Percentiles rank a stretch among this genome's conserved stretches.
Evolutionary conservation across 208 protist genomes (phyloP).

Genomic region (Trypanosoma mega): DNA sequence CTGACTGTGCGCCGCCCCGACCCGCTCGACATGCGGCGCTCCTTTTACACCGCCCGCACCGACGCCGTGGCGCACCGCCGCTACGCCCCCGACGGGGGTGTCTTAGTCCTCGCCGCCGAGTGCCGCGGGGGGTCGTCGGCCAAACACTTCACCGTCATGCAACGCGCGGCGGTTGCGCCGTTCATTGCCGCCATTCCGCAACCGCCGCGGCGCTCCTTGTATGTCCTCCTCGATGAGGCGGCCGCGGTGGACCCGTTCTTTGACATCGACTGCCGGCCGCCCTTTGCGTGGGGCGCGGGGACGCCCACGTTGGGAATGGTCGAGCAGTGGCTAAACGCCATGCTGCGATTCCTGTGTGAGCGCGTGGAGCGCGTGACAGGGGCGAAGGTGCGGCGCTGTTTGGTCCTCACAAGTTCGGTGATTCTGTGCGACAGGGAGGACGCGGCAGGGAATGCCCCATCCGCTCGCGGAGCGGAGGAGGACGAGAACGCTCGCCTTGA

Average conservation of each 20-base stretch:
- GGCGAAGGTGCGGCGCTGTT: constrained; percentile 37
- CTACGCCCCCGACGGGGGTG: constrained; percentile 41
- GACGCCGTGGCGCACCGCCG: constrained; percentile 53
- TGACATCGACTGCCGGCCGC: constrained; percentile 66
- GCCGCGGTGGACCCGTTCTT: constrained; percentile 80
- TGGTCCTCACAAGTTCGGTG: constrained; percentile 71
- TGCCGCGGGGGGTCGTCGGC: constrained; percentile 40
- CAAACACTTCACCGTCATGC: constrained; percentile 74
- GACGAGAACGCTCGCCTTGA: background rate
- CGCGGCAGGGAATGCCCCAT: too few species aligned
- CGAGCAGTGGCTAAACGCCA: constrained; percentile 39
- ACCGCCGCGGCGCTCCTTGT: constrained; percentile 58
- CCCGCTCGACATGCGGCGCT: constrained; percentile 34
- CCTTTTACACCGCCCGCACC: constrained; percentile 62
- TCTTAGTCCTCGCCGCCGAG: constrained; percentile 55
- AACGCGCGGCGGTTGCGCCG: constrained; percentile 25
- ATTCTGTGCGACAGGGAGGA: constrained; percentile 29
- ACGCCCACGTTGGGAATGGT: constrained; percentile 8
- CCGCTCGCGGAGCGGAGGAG: background rate
- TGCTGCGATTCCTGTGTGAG: constrained; percentile 36
- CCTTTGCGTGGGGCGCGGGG: constrained; percentile 14
- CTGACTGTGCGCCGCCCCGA: constrained; percentile 31
- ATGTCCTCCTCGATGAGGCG: constrained; percentile 72
- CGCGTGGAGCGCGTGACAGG: constrained; percentile 39
- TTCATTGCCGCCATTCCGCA: constrained; percentile 60